These are phyloP conservation scores for Lippia alba DNA, from an alignment of 305 asterid genomes.

Conservation along the genomic window DNA sequence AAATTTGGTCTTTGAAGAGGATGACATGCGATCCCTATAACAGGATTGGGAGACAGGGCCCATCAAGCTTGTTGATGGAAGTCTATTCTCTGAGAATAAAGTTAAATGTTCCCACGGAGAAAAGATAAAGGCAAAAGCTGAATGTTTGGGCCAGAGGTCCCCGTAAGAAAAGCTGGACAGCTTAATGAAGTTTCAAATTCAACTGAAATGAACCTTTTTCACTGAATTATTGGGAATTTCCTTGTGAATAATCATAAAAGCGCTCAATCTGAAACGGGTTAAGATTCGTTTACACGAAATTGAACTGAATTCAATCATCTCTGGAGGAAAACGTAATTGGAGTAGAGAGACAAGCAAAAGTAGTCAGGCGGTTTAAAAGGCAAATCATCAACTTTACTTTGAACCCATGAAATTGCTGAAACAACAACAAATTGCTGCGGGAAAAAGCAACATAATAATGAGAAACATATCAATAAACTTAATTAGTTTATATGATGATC, in stretches of 20 bases:
- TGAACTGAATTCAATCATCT: background rate
- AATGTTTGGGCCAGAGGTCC: slow-evolving; percentile 19
- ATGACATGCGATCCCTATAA: background rate
- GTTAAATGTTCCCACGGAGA: slow-evolving; percentile 25
- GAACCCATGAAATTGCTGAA: background rate
- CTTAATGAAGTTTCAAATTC: slow-evolving; percentile 4
- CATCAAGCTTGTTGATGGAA: background rate
- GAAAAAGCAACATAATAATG: background rate
- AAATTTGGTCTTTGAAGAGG: slow-evolving; percentile 4
- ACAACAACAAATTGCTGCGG: background rate
- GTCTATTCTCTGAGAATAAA: slow-evolving; percentile 29
- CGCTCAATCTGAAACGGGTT: background rate
- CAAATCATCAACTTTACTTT: background rate
- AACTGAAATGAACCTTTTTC: background rate
- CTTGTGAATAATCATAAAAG: background rate
- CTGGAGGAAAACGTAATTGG: background rate
- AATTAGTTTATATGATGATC: background rate
- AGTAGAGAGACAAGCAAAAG: background rate
- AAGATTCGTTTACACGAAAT: background rate
- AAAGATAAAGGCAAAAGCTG: slow-evolving; percentile 22
- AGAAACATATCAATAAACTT: background rate
- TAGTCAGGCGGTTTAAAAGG: slow-evolving; percentile 13
- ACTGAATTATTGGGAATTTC: background rate
- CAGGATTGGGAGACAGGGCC: background rate
- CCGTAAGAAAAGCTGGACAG: slow-evolving; percentile 10